Base-by-base conservation (phyloP, 768 basidiomycete genomes). In the Russula olivacea region DNA sequence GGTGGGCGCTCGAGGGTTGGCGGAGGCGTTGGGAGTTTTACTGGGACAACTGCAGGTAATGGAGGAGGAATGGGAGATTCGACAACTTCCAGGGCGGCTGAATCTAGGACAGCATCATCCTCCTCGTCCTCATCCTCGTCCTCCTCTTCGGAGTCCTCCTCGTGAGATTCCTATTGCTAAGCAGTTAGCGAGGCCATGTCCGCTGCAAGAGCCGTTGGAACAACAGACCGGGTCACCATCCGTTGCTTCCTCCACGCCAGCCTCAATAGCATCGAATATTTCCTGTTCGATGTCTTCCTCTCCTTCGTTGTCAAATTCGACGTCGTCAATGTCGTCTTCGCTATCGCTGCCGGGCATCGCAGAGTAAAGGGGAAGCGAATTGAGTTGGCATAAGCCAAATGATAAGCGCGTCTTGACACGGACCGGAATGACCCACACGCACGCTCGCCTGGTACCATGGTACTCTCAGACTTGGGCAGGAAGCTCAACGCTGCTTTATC, bases 401-500 rank as follows among this genome's bases (percentile, higher is more conserved):
- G 57, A 59, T 17, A 52, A 25, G 49, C 30, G 55, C 55, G 58
- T 53, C 56, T 48, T 36, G 38, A 52, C 48, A n/a, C 65, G 58
- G 61, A 32, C 41, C 63, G 53, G 32, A 25, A 34, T 34, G 12
- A 14, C 34, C n/a, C 32, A 52, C 28, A 51, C 30, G 17, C 17
- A 8, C 28, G 19, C 51, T 4, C 50, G 9, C 28, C 15, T 14
- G 8, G 36, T n/a, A 77, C 67, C 70, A 97, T 98, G 97, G 97
- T 99, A 72, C 81, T 99, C 70, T 89, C 91, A 68, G 97, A 98
- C 80, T 80, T 99, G 61, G 97, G 96, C 65, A 84, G 90, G 66
- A 89, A 87, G 71, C 89, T 99, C 74, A 97, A 97, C 76, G 86
- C 89, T 62, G 96, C 97, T 55, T 82, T 99, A 56, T 88, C 89